Evolutionary conservation across 768 basidiomycete genomes (phyloP).

Genomic region (Clavaria fumosa): DNA sequence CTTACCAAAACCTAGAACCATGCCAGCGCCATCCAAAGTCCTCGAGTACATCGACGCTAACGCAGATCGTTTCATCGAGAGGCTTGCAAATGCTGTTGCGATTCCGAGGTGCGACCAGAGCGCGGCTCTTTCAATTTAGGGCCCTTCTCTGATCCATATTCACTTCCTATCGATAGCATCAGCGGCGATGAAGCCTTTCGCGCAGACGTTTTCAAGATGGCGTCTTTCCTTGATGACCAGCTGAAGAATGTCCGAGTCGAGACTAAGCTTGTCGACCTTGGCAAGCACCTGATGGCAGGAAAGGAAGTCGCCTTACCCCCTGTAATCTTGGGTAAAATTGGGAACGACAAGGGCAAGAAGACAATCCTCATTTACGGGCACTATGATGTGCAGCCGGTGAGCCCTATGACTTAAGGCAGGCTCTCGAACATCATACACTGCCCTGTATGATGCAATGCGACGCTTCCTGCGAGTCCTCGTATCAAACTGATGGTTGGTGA

Average conservation of each 20-base stretch:
- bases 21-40: conserved; percentile 33
- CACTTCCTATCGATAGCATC: too few species aligned
- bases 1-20: conserved; percentile 12
- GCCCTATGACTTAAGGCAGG: conserved; percentile 12
- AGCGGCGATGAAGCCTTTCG: conserved; percentile 59
- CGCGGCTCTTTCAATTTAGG: too few species aligned
- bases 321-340: conserved; percentile 67
- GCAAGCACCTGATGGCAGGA: conserved; percentile 52
- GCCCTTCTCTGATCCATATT: too few species aligned
- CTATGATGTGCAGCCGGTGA: conserved; percentile 87
- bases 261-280: conserved; percentile 61
- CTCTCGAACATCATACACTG: neutral
- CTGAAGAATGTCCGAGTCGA: conserved; percentile 67
- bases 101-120: conserved; percentile 53
- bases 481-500: neutral
- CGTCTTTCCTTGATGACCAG: conserved; percentile 59
- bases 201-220: conserved; percentile 74
- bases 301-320: conserved; percentile 65
- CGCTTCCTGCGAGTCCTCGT: neutral
- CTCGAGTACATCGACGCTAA: conserved; percentile 49
- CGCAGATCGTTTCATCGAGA: conserved; percentile 56
- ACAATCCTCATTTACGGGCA: conserved; percentile 90
- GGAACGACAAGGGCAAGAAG: conserved; percentile 79
- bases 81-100: conserved; percentile 67
- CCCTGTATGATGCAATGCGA: neutral